Evolutionary conservation across 2,329 filamentous ascomycete species (phyloP), one percentile per base, ranked within the genome.

Genomic region (Magnaporthiopsis rhizophila): DNA sequence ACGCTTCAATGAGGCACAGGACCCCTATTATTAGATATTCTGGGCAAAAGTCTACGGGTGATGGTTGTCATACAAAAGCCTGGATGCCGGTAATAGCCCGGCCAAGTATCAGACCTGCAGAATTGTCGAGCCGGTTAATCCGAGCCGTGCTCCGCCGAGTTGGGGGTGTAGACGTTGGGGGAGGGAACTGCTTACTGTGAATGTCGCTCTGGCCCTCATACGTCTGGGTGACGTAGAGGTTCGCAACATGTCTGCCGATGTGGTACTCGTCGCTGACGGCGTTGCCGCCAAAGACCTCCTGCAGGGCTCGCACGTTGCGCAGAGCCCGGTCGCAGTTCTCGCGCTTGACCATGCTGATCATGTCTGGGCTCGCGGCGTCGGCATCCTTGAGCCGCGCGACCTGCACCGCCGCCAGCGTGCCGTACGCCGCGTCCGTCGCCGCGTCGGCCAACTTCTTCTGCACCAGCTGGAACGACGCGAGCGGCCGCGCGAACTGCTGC

Each of bases 191-290:
- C 90, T 84, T 79, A 94, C 92, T 86, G 76, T 98, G 95, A 74
- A 98, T 98, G 77, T 98, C 95, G 73, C 93, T 97, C 78, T 98
- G 95, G 28, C 95, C 95, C 79, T 99, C 95, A 71, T 99, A 99
- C 1, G 94, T 98, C 79, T 98, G 94, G 64, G 94, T 96, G 63
- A 99, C 95, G 76, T 96, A 99, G 68, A 99, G 77, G 75, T 99
- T 99, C 65, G 94, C 89, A 65, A 97, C 95, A 79, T 98, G 95
- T 68, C 95, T 86, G 21, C 92, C 95, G 72, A 99, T 97, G 67
- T 88, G 87, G 73, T 98, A 99, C 79, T 99, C 95, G 71, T 99
- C 95, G 72, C 92, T 97, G 62, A 95, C 92, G n/a, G 95, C 95
- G 73, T 99, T 99, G 36, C 95, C 95, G 65, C 95, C 95, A 78